phyloP scores from a whole-genome alignment of 2,329 filamentous ascomycete genomes.

The Aspergillus sp. region DNA sequence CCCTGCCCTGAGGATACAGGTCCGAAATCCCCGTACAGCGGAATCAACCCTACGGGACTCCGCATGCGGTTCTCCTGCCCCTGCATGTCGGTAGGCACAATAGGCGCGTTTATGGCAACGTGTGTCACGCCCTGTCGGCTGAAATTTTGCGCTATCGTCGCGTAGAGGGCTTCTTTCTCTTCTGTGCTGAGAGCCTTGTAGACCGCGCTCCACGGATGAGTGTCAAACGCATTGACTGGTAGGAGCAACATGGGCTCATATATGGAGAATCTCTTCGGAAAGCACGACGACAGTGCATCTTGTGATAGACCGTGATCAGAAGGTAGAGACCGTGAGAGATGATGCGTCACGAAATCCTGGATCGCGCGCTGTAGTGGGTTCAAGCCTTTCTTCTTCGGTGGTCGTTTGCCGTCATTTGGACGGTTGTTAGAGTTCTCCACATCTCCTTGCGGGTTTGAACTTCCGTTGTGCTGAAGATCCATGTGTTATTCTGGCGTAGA shows the following conservation, averaged over 20 bases:
- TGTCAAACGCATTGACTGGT: constrained; percentile 46
- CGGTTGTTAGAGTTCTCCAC: background rate
- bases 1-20: constrained; percentile 30
- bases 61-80: constrained; percentile 66
- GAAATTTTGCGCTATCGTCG: constrained; percentile 41
- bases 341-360: constrained; percentile 25
- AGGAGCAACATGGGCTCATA: constrained; percentile 60
- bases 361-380: constrained; percentile 34
- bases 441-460: background rate
- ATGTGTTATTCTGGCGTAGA: background rate
- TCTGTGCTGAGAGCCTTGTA: constrained; percentile 25
- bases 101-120: constrained; percentile 59
- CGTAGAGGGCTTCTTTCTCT: constrained; percentile 39
- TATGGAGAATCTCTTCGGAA: constrained; percentile 51
- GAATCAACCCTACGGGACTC: constrained; percentile 66
- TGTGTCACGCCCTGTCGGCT: constrained; percentile 46
- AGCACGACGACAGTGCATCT: constrained; percentile 16
- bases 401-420: constrained; percentile 4
- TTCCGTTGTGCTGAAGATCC: background rate
- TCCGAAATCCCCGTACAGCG: constrained; percentile 74
- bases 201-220: constrained; percentile 26
- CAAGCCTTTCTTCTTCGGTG: constrained; percentile 6
- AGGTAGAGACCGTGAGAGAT: constrained; percentile 15
- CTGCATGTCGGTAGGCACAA: constrained; percentile 37
- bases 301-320: constrained; percentile 13